Base-by-base conservation (phyloP, 306 rosid genomes). In the Alnus glutinosa region DNA sequence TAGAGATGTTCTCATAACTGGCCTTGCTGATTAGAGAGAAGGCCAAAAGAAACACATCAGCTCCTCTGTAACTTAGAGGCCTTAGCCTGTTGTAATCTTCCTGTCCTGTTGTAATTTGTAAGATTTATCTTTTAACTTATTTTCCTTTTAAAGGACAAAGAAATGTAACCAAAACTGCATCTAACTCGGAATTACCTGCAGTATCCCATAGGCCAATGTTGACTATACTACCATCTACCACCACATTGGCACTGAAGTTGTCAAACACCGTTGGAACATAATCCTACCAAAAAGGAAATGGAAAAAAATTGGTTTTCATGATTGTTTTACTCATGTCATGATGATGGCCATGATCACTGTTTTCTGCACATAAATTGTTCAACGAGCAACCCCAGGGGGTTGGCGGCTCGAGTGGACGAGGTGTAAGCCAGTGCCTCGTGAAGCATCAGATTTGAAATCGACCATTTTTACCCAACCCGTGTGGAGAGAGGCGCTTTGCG, bases 11-110 rank as follows among this genome's bases (percentile, higher is more conserved):
- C 61, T 94, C 98, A 70, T 87, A 94, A 88, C 97, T 94, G 81
- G 97, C 98, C 90, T 80, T 92, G 90, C 97, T 94, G 68, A 94
- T 88, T 55, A 94, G 94, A 74, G 98, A 94, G 82, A 94, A 94
- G 28, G 97, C 98, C 70, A 94, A 78, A 84, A 94, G 85, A 79
- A 94, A 94, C 86, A 94, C 97, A 87, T 94, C 97, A 59, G 97
- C 96, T 73, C 97, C 98, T 86, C 98, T 94, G 55, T 92, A 94
- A 80, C 97, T 94, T 83, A 94, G 83, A 68, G 98, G 98, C 92
- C 97, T 89, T 67, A 94, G 93, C 91, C 97, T 88, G 71, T 94
- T 94, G 80, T 94, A 94, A 83, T 92, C 97, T 83, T 94, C 97
- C 72, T 94, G 98, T 37, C 98, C 98, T 94, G 88, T 64, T 16